Evolutionary conservation across 2,329 filamentous ascomycete genomes (phyloP).

Genomic region (Cyanodermella asteris): DNA sequence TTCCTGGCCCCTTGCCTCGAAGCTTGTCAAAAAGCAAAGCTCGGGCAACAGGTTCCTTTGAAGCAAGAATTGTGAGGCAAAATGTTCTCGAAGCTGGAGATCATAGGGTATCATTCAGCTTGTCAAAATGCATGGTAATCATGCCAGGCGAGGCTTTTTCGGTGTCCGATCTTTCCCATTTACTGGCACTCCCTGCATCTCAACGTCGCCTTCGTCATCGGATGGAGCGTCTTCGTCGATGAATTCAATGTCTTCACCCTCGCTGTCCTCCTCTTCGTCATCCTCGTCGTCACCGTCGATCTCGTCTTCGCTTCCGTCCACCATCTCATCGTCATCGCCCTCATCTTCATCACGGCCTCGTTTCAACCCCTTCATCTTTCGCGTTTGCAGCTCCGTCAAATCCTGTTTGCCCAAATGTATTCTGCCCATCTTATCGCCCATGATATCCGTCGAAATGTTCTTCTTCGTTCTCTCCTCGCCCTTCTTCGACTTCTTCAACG

Average conservation of each 20-base stretch:
- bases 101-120: too few relatives aligned
- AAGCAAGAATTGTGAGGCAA: too few relatives aligned
- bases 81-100: too few relatives aligned
- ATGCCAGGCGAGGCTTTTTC: too few relatives aligned
- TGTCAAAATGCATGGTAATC: too few relatives aligned
- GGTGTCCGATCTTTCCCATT: too few relatives aligned
- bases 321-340: constrained; percentile 26
- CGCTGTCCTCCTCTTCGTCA: constrained; percentile 7
- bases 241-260: constrained; percentile 3
- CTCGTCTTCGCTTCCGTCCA: constrained; percentile 6
- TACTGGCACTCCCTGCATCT: constrained; percentile 2
- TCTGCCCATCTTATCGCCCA: constrained; percentile 90
- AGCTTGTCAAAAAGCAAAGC: too few relatives aligned
- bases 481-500: constrained; percentile 64
- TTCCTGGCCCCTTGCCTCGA: too few relatives aligned
- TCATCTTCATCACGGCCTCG: constrained; percentile 43
- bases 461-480: constrained; percentile 67
- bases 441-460: constrained; percentile 75
- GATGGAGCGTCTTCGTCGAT: constrained; percentile 7
- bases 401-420: constrained; percentile 86
- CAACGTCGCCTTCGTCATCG: constrained; percentile 6
- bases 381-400: constrained; percentile 65
- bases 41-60: too few relatives aligned
- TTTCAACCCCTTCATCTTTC: constrained; percentile 99
- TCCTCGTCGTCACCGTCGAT: constrained; percentile 9